Base-by-base conservation (phyloP, 306 rosid genomes). In the Acacia melanoxylon region DNA sequence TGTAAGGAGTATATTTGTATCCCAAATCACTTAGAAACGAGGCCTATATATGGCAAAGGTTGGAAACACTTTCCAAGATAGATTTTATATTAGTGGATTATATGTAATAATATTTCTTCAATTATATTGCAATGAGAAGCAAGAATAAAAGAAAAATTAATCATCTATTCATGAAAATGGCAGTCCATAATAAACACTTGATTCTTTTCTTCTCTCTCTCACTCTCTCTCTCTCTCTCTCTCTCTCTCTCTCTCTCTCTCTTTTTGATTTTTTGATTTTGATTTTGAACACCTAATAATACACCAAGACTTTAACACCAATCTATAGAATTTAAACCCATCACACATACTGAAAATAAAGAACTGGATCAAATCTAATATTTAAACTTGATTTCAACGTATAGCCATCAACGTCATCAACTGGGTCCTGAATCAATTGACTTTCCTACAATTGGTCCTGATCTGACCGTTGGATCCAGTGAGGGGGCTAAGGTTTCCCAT, bases 401-500 rank as follows among this genome's bases (percentile, higher is more conserved):
- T 44, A 44, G 62, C 62, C 27, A 56, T 56, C 0, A 56, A 20
- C 27, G 41, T 37, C 41, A 56, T 8, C 48, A 44, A 44, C 2
- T 10, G 48, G 49, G 31, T 86, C 22, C 51, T 46, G 51, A 90
- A 78, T 85, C 22, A 91, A 76, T 90, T 91, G 79, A 74, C 68
- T 31, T 71, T 91, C 74, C 83, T 74, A 69, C 93, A 91, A 2
- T 84, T 80, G 63, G 85, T 85, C 63, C 92, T 84, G 45, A 91
- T 83, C 79, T 90, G 89, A 73, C 96, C 93, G 54, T 73, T 71
- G 25, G 91, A 80, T 24, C 93, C 96, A 0, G 92, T 88, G 29
- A 87, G 91, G 25, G 91, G 92, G 63, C 90, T 84, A 10, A 91
- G 89, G 44, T 86, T 88, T 17, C 93, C 87, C 96, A 91, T 90